Evolutionary conservation across 164 flowering plant genomes (phyloP).

Genomic region (Kingdonia uniflora): DNA sequence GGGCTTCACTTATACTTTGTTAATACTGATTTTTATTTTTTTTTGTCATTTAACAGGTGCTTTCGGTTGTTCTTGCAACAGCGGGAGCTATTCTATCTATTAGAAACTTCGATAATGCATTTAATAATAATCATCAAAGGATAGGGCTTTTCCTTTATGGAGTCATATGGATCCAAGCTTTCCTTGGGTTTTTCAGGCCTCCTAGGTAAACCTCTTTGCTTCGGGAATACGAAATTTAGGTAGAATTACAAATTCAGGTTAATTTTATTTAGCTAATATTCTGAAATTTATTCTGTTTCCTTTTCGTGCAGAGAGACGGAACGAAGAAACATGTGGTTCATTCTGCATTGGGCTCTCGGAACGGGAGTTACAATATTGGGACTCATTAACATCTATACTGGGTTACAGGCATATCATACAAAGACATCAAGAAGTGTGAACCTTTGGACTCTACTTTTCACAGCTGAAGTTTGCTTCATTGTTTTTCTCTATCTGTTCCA

Average conservation of each 20-base stretch:
- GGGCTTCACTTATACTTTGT: no score
- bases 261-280: background rate
- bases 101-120: constrained; percentile 58
- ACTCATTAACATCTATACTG: constrained; percentile 61
- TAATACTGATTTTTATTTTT: no score
- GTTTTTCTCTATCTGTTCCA: constrained; percentile 56
- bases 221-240: no score
- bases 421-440: constrained; percentile 33
- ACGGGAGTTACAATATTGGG: constrained; percentile 46
- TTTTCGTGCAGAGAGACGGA: constrained; percentile 40
- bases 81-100: constrained; percentile 71
- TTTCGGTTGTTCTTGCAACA: constrained; percentile 53
- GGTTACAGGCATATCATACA: constrained; percentile 49
- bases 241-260: no score
- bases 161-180: constrained; percentile 54
- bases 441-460: constrained; percentile 54
- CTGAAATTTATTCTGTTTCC: background rate
- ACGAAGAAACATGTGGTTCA: constrained; percentile 57
- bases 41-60: constrained; percentile 24
- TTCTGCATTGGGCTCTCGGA: constrained; percentile 69
- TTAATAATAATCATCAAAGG: constrained; percentile 67
- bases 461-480: constrained; percentile 38
- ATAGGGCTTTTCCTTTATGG: constrained; percentile 68
- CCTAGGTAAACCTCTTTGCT: constrained; percentile 44
- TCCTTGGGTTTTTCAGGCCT: constrained; percentile 63